These are phyloP conservation scores for Zychaea mexicana DNA, from an alignment of 371 early-diverging fungal species.

Conservation along the genomic window DNA sequence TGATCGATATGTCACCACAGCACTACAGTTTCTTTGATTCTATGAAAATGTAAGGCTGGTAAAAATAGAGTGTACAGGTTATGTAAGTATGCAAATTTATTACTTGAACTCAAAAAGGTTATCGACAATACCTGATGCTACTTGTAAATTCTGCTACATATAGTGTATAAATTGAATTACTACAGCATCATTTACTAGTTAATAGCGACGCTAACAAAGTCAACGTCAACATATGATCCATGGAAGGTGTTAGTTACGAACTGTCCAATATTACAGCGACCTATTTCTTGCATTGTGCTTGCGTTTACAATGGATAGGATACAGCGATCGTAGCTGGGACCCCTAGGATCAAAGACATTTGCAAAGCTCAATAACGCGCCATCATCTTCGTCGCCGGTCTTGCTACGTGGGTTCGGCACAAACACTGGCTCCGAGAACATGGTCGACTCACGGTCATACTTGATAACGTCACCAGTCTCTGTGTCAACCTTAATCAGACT, in stretches of 20 bases:
- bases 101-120: too few relatives aligned
- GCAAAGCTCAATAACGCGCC: slow-evolving; percentile 62
- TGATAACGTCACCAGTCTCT: slow-evolving; percentile 14
- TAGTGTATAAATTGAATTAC: too few relatives aligned
- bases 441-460: slow-evolving; percentile 31
- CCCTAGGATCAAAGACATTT: slow-evolving; percentile 27
- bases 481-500: slow-evolving; percentile 49
- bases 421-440: slow-evolving; percentile 69
- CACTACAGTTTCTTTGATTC: too few relatives aligned
- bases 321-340: slow-evolving; percentile 36
- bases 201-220: slow-evolving; percentile 27
- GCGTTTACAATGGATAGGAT: slow-evolving; percentile 62
- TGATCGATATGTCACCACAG: too few relatives aligned
- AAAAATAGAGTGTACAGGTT: too few relatives aligned
- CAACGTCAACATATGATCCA: slow-evolving; percentile 47
- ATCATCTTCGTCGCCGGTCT: slow-evolving; percentile 55
- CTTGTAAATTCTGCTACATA: too few relatives aligned
- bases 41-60: too few relatives aligned
- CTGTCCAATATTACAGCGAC: slow-evolving; percentile 46
- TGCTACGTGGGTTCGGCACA: slow-evolving; percentile 47
- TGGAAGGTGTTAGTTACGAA: slow-evolving; percentile 58
- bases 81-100: too few relatives aligned
- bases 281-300: slow-evolving; percentile 50
- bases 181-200: too few relatives aligned
- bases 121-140: too few relatives aligned